These are phyloP conservation scores for Trichoderma sp. DNA, from an alignment of 2,329 filamentous ascomycete species.

Conservation along the genomic window DNA sequence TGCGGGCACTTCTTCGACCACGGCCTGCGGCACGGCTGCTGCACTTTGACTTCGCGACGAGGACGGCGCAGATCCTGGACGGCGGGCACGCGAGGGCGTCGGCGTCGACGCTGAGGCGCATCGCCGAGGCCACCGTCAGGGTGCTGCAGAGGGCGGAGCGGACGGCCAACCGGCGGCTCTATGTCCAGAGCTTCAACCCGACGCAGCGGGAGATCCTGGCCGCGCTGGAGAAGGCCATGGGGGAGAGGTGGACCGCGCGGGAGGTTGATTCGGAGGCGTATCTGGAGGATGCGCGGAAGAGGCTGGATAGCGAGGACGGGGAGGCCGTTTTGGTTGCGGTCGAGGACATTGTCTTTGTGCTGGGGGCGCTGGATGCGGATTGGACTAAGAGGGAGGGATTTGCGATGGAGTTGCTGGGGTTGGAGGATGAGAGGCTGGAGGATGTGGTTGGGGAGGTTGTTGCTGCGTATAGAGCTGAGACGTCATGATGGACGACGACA, in stretches of 20 bases:
- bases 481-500: background rate
- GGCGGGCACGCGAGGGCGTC: constrained; percentile 54
- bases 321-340: constrained; percentile 37
- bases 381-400: constrained; percentile 51
- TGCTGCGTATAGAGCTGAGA: constrained; percentile 30
- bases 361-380: constrained; percentile 52
- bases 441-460: constrained; percentile 44
- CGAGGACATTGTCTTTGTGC: constrained; percentile 54
- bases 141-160: constrained; percentile 52
- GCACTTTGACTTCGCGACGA: constrained; percentile 49
- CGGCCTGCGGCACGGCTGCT: constrained; percentile 44
- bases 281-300: constrained; percentile 43
- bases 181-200: constrained; percentile 50
- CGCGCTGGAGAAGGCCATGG: constrained; percentile 54
- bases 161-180: constrained; percentile 55
- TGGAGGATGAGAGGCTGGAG: constrained; percentile 52
- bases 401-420: constrained; percentile 51
- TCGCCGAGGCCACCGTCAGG: constrained; percentile 54
- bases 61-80: constrained; percentile 52
- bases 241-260: constrained; percentile 42
- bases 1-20: constrained; percentile 53
- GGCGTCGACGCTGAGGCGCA: constrained; percentile 50
- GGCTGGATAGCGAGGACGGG: constrained; percentile 44
- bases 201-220: constrained; percentile 53
- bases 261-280: constrained; percentile 44